Evolutionary conservation across 2,329 filamentous ascomycete genomes (phyloP).

Genomic region (Fusarium gaditjirri): DNA sequence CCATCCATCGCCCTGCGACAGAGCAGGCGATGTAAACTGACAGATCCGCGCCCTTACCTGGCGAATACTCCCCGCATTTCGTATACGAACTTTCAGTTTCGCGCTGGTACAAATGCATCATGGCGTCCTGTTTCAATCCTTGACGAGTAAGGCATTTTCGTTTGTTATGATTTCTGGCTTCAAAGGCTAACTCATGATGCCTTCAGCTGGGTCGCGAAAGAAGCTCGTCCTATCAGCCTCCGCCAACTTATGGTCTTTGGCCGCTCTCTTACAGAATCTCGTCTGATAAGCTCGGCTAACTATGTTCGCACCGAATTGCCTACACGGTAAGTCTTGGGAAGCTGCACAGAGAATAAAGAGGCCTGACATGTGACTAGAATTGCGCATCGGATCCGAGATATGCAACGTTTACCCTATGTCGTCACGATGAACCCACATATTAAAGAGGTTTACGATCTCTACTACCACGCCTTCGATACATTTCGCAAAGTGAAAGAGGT

Average conservation of each 20-base stretch:
- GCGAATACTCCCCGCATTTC: conserved; percentile 11
- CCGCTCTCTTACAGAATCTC: conserved; percentile 87
- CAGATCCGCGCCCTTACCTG: conserved; percentile 27
- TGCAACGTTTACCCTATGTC: conserved; percentile 95
- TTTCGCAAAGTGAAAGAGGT: conserved; percentile 88
- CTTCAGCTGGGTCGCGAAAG: conserved; percentile 87
- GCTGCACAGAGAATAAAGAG: background rate
- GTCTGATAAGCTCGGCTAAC: conserved; percentile 93
- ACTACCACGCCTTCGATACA: conserved; percentile 95
- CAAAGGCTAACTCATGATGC: conserved; percentile 34
- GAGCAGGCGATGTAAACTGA: conserved; percentile 55
- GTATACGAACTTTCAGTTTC: conserved; percentile 28
- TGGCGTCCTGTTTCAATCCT: conserved; percentile 73
- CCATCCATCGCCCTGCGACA: conserved; percentile 58
- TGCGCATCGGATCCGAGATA: conserved; percentile 93
- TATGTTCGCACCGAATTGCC: conserved; percentile 96
- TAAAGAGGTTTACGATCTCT: conserved; percentile 94
- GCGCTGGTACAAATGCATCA: conserved; percentile 50
- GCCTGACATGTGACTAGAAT: conserved; percentile 64
- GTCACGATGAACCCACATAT: conserved; percentile 97
- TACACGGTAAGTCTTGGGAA: conserved; percentile 56
- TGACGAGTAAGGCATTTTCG: conserved; percentile 64
- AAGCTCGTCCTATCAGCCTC: conserved; percentile 94
- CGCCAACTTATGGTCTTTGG: conserved; percentile 98
- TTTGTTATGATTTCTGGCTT: background rate